These are phyloP conservation scores for Diaporthe velutina DNA, from an alignment of 2,329 filamentous ascomycete species.

Conservation along the genomic window DNA sequence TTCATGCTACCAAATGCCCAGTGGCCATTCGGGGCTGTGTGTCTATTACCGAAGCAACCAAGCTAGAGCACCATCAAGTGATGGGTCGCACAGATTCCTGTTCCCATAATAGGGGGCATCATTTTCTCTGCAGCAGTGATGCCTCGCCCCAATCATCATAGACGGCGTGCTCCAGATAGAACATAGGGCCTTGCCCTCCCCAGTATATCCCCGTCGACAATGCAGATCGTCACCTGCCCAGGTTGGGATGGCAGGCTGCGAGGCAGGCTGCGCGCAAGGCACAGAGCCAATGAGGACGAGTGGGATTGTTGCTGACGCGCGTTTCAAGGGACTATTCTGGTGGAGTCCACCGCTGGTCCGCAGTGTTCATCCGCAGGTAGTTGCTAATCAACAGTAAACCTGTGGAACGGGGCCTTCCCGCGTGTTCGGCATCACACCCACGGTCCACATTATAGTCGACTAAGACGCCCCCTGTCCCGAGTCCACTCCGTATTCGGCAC, in stretches of 20 bases:
- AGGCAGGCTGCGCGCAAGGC: constrained; percentile 8
- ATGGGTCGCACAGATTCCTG: constrained; percentile 2
- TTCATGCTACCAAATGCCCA: not conserved
- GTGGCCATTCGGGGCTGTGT: not conserved
- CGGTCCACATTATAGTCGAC: not conserved
- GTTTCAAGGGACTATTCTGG: not conserved
- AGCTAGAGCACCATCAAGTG: not conserved
- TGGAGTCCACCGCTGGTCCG: constrained; percentile 4
- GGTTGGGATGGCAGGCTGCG: constrained; percentile 11
- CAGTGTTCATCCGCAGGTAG: not conserved
- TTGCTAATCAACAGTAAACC: constrained; percentile 5
- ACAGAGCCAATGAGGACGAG: not conserved
- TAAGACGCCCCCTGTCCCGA: not conserved
- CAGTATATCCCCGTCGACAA: not conserved
- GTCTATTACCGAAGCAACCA: not conserved
- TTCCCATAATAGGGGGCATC: constrained; percentile 3
- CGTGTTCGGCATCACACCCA: not conserved
- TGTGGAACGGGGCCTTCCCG: not conserved
- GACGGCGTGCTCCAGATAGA: constrained; percentile 24
- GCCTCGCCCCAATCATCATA: constrained; percentile 10
- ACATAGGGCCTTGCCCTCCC: not conserved
- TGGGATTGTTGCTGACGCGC: constrained; percentile 14
- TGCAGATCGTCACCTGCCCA: constrained; percentile 13
- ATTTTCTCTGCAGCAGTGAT: constrained; percentile 4
- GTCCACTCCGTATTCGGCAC: constrained; percentile 15